Conservation (phyloP, 1,284 basidiomycete species). For the Moesziomyces globuligerus region DNA sequence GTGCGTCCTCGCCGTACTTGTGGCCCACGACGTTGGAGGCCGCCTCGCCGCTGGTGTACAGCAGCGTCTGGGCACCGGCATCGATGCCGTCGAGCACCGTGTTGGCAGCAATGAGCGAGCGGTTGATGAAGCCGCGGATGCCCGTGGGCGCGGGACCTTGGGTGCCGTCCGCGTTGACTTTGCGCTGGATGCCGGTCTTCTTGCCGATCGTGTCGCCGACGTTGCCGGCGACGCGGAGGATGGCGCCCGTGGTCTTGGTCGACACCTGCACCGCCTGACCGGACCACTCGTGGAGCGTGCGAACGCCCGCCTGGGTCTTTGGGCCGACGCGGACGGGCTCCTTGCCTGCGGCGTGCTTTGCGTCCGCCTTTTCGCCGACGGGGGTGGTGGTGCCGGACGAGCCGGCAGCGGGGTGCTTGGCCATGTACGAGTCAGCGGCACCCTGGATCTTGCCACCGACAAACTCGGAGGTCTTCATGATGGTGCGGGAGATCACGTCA, state of each 20-base stretch:
- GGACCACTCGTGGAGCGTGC: constrained; percentile 39
- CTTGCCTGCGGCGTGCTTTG: constrained; percentile 5
- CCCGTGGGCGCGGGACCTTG: constrained; percentile 53
- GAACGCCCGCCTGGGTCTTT: constrained; percentile 25
- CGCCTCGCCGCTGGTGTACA: constrained; percentile 58
- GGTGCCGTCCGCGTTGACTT: constrained; percentile 38
- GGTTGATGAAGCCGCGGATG: constrained; percentile 62
- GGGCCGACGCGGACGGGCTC: constrained; percentile 30
- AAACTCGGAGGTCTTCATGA: constrained; percentile 59
- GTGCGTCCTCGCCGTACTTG: constrained; percentile 65
- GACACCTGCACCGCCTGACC: constrained; percentile 47
- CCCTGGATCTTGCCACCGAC: constrained; percentile 50
- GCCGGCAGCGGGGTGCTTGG: constrained; percentile 31
- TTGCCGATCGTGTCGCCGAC: constrained; percentile 66
- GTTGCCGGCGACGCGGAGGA: constrained; percentile 58
- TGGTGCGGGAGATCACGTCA: constrained; percentile 57
- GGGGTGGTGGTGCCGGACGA: constrained; percentile 23
- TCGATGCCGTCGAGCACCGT: constrained; percentile 67
- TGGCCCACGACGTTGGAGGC: constrained; percentile 65
- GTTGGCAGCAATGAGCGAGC: constrained; percentile 63
- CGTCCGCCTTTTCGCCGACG: constrained; percentile 22
- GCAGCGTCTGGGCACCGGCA: constrained; percentile 52
- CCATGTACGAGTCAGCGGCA: constrained; percentile 53
- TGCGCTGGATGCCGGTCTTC: constrained; percentile 64
- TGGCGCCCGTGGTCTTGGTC: constrained; percentile 57